A percentile compares a stretch with the other conserved stretches of the same genome.
These are phyloP conservation scores for Naganishia albida DNA, from an alignment of 1,284 basidiomycete species.

Conservation along the genomic window DNA sequence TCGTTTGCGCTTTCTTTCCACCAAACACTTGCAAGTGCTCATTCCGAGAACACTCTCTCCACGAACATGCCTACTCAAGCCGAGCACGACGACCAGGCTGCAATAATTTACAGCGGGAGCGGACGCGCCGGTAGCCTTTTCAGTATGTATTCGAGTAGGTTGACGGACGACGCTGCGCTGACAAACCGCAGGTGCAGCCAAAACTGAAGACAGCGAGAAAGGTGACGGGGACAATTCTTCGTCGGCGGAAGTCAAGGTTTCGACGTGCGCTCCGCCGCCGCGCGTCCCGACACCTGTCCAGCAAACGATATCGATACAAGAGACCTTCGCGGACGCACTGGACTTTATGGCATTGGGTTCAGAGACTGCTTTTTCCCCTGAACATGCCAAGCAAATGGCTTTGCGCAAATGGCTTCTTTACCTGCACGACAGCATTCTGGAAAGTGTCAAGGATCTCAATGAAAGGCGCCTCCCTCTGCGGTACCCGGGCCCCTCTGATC, in stretches of 20 bases:
- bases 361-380: conserved; percentile 15
- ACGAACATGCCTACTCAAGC: conserved; percentile 1
- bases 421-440: conserved; percentile 19
- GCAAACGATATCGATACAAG: conserved; percentile 1
- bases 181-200: conserved; percentile 1
- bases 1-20: not conserved
- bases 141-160: not conserved
- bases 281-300: conserved; percentile 1
- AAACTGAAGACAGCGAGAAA: conserved; percentile 12
- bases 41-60: too few species aligned
- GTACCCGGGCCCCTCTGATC: conserved; percentile 13
- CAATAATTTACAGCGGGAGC: conserved; percentile 2
- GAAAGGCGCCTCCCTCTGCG: conserved; percentile 17
- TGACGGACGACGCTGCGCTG: not conserved
- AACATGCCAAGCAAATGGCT: conserved; percentile 7
- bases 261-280: conserved; percentile 3
- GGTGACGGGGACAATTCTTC: not conserved
- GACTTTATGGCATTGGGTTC: conserved; percentile 17
- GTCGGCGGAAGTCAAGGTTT: not conserved
- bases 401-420: conserved; percentile 20
- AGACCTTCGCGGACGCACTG: conserved; percentile 7
- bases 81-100: conserved; percentile 20
- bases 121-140: conserved; percentile 21
- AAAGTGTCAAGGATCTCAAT: conserved; percentile 21
- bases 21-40: too few species aligned